Evolutionary conservation across 805 yeast species (phyloP), one percentile per base, ranked within the genome.

Genomic region (Lachancea kluyveri): DNA sequence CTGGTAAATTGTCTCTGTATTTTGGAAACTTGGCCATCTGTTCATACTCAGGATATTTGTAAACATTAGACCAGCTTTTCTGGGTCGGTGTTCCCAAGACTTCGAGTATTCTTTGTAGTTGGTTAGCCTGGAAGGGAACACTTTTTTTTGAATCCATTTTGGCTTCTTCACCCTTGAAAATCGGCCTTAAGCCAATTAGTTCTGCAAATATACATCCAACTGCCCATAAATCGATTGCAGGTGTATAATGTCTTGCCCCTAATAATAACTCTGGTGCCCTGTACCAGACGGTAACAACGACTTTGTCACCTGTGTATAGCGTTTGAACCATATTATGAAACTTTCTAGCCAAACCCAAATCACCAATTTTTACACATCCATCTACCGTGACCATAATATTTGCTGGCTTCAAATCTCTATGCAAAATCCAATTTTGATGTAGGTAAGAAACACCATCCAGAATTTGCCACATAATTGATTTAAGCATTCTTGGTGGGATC

Each of bases 81-180:
- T 65, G 51, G 4, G 72, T 73, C 0, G 99, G 99, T 0, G 94
- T 76, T 0, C 99, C 99, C 40, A 92, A 59, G n/a, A 92, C 79
- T 56, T 92, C 97, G 17, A 92, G 65, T 15, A 92, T 88, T 53
- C 86, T 87, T 48, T 83, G 81, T 52, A 90, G 70, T 61, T 92
- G 99, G 52, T 84, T 88, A 36, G 81, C 77, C 57, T 92, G 98
- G 58, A 92, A 92, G 2, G 97, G 96, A 4, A 90, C 88, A 35
- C 77, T 80, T 51, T 90, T 88, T 51, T 87, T 90, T 44, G 82
- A 83, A 54, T 88, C 97, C 72, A 90, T 82, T 47, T 90, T 90
- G 9, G 95, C 92, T 52, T 92, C 99, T 59, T 92, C 98, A 33
- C 98, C 98, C 56, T 92, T 92, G 63, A 92, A 92, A 7, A 92